phyloP scores from a whole-genome alignment of 768 basidiomycete genomes.

The Lanmaoa rubissima region DNA sequence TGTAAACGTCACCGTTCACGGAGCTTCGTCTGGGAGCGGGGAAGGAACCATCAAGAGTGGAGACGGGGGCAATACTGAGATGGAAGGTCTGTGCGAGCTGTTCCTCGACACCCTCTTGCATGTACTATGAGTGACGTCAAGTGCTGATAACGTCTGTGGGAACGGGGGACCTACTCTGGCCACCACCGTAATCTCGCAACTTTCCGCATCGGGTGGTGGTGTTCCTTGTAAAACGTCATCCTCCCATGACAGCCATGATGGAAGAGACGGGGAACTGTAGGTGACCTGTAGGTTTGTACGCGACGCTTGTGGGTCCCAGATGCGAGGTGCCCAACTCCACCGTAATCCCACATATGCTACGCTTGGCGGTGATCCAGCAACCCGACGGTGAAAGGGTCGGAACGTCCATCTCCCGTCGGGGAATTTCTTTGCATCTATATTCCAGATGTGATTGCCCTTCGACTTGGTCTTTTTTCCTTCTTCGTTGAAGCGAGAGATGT shows the following conservation, averaged over 20 bases:
- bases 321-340: slow-evolving; percentile 89
- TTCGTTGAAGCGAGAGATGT: slow-evolving; percentile 96
- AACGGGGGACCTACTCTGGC: slow-evolving; percentile 57
- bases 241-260: slow-evolving; percentile 88
- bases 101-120: slow-evolving; percentile 74
- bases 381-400: slow-evolving; percentile 82
- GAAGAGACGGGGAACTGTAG: slow-evolving; percentile 79
- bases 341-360: slow-evolving; percentile 78
- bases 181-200: slow-evolving; percentile 69
- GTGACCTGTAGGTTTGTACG: slow-evolving; percentile 75
- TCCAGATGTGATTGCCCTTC: slow-evolving; percentile 99
- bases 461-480: slow-evolving; percentile 99
- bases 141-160: not conserved
- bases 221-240: slow-evolving; percentile 79
- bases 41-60: slow-evolving; percentile 45
- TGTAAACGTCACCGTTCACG: slow-evolving; percentile 42
- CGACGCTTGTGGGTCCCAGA: slow-evolving; percentile 96
- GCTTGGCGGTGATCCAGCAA: slow-evolving; percentile 78
- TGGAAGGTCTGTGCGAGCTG: slow-evolving; percentile 64
- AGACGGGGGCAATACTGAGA: slow-evolving; percentile 69
- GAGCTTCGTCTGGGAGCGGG: slow-evolving; percentile 47
- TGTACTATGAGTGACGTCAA: slow-evolving; percentile 37
- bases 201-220: slow-evolving; percentile 73
- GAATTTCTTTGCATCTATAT: slow-evolving; percentile 88
- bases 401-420: slow-evolving; percentile 81